Percentiles rank a stretch among this genome's conserved stretches.
phyloP scores from a whole-genome alignment of 2,329 filamentous ascomycete species.

The Aureobasidium mangrovei region DNA sequence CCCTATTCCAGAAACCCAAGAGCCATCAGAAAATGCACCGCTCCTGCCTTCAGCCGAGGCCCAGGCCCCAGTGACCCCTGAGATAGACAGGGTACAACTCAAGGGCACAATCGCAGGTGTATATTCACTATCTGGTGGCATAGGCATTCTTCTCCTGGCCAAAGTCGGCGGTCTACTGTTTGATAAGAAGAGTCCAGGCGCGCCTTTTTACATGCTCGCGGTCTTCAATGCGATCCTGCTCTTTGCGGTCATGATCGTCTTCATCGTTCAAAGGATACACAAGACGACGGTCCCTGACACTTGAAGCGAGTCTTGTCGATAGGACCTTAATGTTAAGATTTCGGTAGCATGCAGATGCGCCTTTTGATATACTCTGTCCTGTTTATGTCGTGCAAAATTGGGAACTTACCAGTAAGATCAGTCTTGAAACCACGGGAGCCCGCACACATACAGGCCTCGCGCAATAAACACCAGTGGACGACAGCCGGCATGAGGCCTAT shows the following conservation, averaged over 20 bases:
- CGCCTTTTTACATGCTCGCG: slow-evolving; percentile 93
- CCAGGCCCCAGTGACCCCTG: not conserved
- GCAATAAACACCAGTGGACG: too few species aligned
- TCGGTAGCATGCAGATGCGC: too few species aligned
- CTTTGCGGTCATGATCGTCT: slow-evolving; percentile 27
- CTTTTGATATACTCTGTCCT: too few species aligned
- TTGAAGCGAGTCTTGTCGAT: not conserved
- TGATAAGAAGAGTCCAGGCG: slow-evolving; percentile 61
- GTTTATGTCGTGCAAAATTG: too few species aligned
- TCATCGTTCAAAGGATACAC: not conserved
- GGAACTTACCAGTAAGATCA: too few species aligned
- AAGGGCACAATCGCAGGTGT: slow-evolving; percentile 94
- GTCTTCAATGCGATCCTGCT: slow-evolving; percentile 71
- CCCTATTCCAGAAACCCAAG: not conserved
- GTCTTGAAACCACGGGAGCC: too few species aligned
- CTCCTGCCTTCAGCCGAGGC: not conserved
- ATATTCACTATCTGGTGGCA: slow-evolving; percentile 84
- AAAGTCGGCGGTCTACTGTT: slow-evolving; percentile 86
- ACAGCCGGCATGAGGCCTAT: too few species aligned
- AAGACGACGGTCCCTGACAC: not conserved
- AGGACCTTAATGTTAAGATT: too few species aligned
- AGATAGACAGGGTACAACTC: slow-evolving; percentile 41
- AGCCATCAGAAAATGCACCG: slow-evolving; percentile 7
- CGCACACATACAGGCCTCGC: too few species aligned
- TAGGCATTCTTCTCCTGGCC: slow-evolving; percentile 80